Percentiles rank a stretch among this genome's conserved stretches.
Conservation (phyloP, 345 rosid species). For the Microcos paniculata region DNA sequence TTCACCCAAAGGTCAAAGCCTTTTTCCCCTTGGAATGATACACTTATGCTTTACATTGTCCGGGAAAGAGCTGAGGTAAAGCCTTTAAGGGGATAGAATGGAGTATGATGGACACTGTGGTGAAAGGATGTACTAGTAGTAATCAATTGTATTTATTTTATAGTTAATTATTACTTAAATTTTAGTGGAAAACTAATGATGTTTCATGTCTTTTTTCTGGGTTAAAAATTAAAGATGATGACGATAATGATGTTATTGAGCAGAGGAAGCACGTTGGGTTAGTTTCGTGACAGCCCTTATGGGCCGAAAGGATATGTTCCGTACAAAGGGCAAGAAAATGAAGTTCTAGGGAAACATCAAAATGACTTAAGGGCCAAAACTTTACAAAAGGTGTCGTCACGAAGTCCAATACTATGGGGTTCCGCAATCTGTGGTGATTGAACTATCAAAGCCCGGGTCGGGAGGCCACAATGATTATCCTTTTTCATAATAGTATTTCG, state of each 20-base stretch:
- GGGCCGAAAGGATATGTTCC: background rate
- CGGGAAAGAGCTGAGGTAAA: background rate
- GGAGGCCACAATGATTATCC: too few species aligned
- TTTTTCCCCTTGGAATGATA: background rate
- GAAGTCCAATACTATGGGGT: slow-evolving; percentile 15
- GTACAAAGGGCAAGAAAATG: background rate
- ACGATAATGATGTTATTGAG: background rate
- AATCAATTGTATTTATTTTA: background rate
- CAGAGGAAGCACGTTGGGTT: slow-evolving; percentile 1
- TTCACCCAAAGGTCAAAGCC: background rate
- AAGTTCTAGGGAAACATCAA: slow-evolving; percentile 20
- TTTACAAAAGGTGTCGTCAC: slow-evolving; percentile 28
- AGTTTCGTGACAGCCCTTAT: background rate
- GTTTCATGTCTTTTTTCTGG: slow-evolving; percentile 3
- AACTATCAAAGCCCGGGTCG: too few species aligned
- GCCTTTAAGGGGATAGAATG: background rate
- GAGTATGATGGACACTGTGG: background rate
- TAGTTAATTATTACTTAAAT: background rate
- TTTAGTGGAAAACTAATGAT: background rate
- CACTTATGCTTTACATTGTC: background rate
- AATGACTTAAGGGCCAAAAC: slow-evolving; percentile 20
- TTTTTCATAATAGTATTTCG: too few species aligned
- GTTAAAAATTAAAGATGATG: background rate
- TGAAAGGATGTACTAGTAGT: background rate
- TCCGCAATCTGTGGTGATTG: slow-evolving; percentile 36